Evolutionary conservation across 2,329 filamentous ascomycete species (phyloP).

Genomic region (Thielaviopsis musarum): DNA sequence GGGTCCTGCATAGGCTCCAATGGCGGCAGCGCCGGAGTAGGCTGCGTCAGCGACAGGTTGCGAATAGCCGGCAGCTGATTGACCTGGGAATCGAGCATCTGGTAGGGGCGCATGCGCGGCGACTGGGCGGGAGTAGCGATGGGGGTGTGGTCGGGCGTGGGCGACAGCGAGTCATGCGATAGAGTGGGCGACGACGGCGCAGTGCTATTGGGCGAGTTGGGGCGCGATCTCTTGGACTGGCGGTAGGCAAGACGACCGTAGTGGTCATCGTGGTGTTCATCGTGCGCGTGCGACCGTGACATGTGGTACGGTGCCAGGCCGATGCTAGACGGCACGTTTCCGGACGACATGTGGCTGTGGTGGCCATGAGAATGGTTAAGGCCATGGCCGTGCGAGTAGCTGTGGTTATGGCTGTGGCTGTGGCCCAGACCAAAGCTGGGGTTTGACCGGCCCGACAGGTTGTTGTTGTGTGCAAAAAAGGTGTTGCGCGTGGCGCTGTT

Average conservation of each 20-base stretch:
- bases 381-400: slow-evolving; percentile 26
- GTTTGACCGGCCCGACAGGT: slow-evolving; percentile 8
- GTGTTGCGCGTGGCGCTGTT: slow-evolving; percentile 11
- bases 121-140: slow-evolving; percentile 91
- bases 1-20: slow-evolving; percentile 29
- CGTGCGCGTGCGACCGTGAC: slow-evolving; percentile 73
- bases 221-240: slow-evolving; percentile 72
- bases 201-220: slow-evolving; percentile 87
- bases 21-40: slow-evolving; percentile 38
- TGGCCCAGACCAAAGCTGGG: neutral
- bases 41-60: slow-evolving; percentile 33
- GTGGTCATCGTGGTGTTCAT: slow-evolving; percentile 62
- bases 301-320: slow-evolving; percentile 83
- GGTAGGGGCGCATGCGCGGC: slow-evolving; percentile 69
- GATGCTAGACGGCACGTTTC: neutral
- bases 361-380: slow-evolving; percentile 43
- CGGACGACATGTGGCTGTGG: neutral
- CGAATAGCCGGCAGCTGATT: slow-evolving; percentile 77
- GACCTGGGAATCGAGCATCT: slow-evolving; percentile 32
- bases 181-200: slow-evolving; percentile 93
- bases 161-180: slow-evolving; percentile 87
- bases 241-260: slow-evolving; percentile 53
- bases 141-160: slow-evolving; percentile 96
- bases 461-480: slow-evolving; percentile 10
- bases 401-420: slow-evolving; percentile 36